Conservation (phyloP, 164 flowering plant species). For the Paratinospora sagittata region DNA sequence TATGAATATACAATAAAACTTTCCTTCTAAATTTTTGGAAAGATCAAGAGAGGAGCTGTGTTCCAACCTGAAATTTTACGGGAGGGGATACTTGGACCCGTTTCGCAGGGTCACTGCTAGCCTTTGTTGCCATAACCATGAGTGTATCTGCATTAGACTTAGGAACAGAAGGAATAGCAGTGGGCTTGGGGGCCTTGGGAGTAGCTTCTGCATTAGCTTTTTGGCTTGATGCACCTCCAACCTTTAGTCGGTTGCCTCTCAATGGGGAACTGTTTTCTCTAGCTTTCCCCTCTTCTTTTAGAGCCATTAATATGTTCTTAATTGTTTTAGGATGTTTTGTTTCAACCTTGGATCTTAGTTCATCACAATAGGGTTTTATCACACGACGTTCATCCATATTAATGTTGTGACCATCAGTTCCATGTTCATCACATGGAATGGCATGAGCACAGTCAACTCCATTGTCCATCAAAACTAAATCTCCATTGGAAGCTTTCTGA, state of each 20-base stretch:
- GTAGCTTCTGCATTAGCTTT: constrained; percentile 47
- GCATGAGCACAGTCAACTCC: constrained; percentile 38
- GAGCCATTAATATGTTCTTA: constrained; percentile 60
- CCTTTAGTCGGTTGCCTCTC: constrained; percentile 56
- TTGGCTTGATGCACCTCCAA: constrained; percentile 31
- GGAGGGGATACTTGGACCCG: constrained; percentile 39
- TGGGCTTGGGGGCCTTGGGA: constrained; percentile 49
- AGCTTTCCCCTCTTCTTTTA: constrained; percentile 69
- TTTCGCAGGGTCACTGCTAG: constrained; percentile 40
- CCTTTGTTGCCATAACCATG: constrained; percentile 31
- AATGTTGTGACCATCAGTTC: constrained; percentile 13
- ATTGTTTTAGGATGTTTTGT: constrained; percentile 63
- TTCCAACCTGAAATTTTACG: constrained; percentile 66
- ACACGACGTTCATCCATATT: constrained; percentile 35
- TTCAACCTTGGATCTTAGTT: constrained; percentile 34
- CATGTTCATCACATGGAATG: constrained; percentile 32
- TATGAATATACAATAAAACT: background rate
- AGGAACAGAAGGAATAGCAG: constrained; percentile 27
- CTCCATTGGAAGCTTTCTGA: constrained; percentile 43
- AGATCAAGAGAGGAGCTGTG: constrained; percentile 5
- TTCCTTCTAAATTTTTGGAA: background rate
- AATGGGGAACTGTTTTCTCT: constrained; percentile 86
- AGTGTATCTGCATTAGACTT: constrained; percentile 49
- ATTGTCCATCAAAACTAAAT: constrained; percentile 39
- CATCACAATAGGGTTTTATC: constrained; percentile 27